These are phyloP conservation scores for Dactylellina haptotyla DNA, from an alignment of 2,329 filamentous ascomycete genomes.

Conservation along the genomic window DNA sequence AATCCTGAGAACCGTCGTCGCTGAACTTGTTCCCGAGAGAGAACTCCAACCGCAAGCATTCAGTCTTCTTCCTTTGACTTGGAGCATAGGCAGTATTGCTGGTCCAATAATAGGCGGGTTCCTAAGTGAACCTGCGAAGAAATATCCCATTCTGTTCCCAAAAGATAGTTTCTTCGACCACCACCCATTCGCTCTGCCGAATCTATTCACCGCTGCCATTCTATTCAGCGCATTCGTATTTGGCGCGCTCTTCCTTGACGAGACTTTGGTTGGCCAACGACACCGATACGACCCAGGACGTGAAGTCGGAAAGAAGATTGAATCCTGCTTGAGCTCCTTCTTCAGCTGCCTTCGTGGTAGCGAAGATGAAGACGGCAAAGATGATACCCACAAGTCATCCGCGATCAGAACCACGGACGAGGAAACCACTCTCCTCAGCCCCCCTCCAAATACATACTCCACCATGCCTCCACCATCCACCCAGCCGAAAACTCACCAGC, in stretches of 20 bases:
- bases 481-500: conserved; percentile 22
- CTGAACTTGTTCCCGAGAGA: conserved; percentile 88
- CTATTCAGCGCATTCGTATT: conserved; percentile 80
- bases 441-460: neutral
- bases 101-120: conserved; percentile 87
- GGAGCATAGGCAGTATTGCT: conserved; percentile 86
- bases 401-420: conserved; percentile 57
- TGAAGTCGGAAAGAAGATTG: conserved; percentile 74
- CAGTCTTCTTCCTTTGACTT: conserved; percentile 89
- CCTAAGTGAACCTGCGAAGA: conserved; percentile 80
- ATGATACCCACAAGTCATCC: conserved; percentile 53
- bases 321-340: conserved; percentile 60
- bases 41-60: conserved; percentile 85
- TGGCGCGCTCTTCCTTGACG: conserved; percentile 82
- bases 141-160: conserved; percentile 77
- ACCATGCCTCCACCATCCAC: conserved; percentile 14
- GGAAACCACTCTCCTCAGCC: conserved; percentile 60
- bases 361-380: too few relatives aligned
- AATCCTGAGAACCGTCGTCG: conserved; percentile 90
- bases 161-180: conserved; percentile 73
- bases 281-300: conserved; percentile 78
- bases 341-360: neutral
- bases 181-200: conserved; percentile 86
- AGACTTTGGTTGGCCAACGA: conserved; percentile 80
- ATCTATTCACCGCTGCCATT: conserved; percentile 78